Base-by-base conservation (phyloP, 1,284 basidiomycete species). In the Fomitopsis palustris region DNA sequence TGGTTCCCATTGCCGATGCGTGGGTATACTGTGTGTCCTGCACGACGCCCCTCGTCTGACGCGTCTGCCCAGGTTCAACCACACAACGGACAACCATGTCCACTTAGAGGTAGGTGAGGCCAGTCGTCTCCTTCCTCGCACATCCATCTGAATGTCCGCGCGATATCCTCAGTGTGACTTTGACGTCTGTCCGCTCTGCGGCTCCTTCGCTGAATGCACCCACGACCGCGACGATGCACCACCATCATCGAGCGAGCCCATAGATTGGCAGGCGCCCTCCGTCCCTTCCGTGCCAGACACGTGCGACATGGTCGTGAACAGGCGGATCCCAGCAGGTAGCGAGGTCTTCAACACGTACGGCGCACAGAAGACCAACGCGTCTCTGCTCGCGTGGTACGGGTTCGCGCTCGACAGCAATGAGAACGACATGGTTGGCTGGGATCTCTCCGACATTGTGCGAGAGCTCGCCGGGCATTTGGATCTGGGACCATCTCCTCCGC, bases 281-380 rank as follows among this genome's bases (percentile, higher is more conserved):
- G 19, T 51, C 23, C 14, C 25, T 14, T 21, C 43, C 9, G 37
- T 35, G 23, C 35, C 57, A 17, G 69, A 80, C 54, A 81, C 74
- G 56, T 85, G 84, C 63, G 86, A 88, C 63, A 89, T 90, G 87
- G 83, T 88, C 14, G 77, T 83, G 1, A 83, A 86, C 65, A 70
- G 74, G 16, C 65, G 75, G 29, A 78, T 92, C 47, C 71, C 75
- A 3, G 75, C 82, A 0, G 75, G 75, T 23, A 76, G 78, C 12
- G 88, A 96, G 69, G 79, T 95, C 6, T 94, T 86, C 80, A 97
- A 96, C 73, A 90, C 89, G 2, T 97, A 96, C 72, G 94, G 93
- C 35, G 81, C 83, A 59, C 75, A 72, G 3, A 77, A 92, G n/a
- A 78, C 78, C 10, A 92, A 93, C 69, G 85, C 88, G 0, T 77